Evolutionary conservation across 2,329 filamentous ascomycete species (phyloP).

Genomic region (Phyllosticta capitalensis): DNA sequence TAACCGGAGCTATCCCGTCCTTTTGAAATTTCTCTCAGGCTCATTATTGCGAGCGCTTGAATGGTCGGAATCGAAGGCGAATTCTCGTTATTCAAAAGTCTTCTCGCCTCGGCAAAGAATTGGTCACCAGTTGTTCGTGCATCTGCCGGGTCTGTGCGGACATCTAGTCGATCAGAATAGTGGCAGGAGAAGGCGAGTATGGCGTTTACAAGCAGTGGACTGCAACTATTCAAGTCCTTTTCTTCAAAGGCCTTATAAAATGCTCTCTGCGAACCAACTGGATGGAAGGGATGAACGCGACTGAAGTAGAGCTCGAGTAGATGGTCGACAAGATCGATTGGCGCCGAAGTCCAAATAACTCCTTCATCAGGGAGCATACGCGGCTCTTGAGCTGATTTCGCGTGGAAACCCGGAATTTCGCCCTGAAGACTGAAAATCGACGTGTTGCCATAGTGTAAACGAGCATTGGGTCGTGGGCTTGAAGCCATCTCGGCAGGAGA

Average conservation of each 20-base stretch:
- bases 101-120: constrained; percentile 61
- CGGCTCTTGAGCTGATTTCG: background rate
- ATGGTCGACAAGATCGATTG: constrained; percentile 48
- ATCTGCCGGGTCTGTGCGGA: constrained; percentile 52
- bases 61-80: constrained; percentile 59
- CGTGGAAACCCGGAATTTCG: background rate
- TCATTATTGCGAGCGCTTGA: constrained; percentile 68
- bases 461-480: background rate
- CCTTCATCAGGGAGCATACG: constrained; percentile 6
- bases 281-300: constrained; percentile 68
- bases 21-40: constrained; percentile 55
- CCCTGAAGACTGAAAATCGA: background rate
- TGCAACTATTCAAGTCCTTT: constrained; percentile 56
- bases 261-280: constrained; percentile 61
- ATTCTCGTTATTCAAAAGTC: constrained; percentile 48
- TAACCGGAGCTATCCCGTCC: constrained; percentile 65
- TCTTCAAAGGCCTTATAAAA: constrained; percentile 57
- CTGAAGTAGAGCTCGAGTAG: constrained; percentile 57
- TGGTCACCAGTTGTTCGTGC: constrained; percentile 60
- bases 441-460: background rate
- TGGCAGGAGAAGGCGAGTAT: constrained; percentile 57
- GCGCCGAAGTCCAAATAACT: constrained; percentile 41
- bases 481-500: background rate
- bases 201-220: constrained; percentile 56
- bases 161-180: constrained; percentile 56